These are phyloP conservation scores for Aspergillus affinis DNA, from an alignment of 495 filamentous ascomycete species.

Conservation along the genomic window DNA sequence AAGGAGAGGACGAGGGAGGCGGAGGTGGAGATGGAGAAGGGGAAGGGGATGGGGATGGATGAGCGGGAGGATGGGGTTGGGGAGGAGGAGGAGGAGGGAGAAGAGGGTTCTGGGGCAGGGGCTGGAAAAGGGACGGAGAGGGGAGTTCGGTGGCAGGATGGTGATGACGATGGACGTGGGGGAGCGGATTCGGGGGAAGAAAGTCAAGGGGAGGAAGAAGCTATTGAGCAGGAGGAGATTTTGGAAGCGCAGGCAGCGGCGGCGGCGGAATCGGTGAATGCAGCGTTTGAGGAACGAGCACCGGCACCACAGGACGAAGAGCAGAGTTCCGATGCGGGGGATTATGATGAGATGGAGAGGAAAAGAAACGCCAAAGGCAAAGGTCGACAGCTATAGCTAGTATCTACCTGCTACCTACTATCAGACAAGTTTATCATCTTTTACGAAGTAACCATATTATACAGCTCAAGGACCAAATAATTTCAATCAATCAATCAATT, in stretches of 20 bases:
- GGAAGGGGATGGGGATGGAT: no score
- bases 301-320: slow-evolving; percentile 26
- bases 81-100: slow-evolving; percentile 25
- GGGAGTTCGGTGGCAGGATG: not conserved
- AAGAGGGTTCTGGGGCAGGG: slow-evolving; percentile 12
- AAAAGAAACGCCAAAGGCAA: slow-evolving; percentile 20
- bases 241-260: slow-evolving; percentile 32
- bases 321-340: slow-evolving; percentile 19
- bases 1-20: slow-evolving; percentile 13
- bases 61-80: slow-evolving; percentile 37
- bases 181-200: slow-evolving; percentile 15
- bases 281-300: slow-evolving; percentile 27
- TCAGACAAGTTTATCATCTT: no score
- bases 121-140: no score
- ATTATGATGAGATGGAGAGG: slow-evolving; percentile 15
- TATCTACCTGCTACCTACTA: not conserved
- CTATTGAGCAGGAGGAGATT: slow-evolving; percentile 32
- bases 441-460: not conserved
- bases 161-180: not conserved
- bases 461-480: not conserved
- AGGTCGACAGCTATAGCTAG: slow-evolving; percentile 17
- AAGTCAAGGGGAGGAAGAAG: slow-evolving; percentile 40
- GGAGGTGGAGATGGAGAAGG: slow-evolving; percentile 20
- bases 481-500: not conserved
- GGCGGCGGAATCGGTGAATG: slow-evolving; percentile 30